Percentiles rank a stretch among this genome's conserved stretches.
These are phyloP conservation scores for Chloranthus sessilifolius DNA, from an alignment of 164 flowering plant genomes.

Conservation along the genomic window DNA sequence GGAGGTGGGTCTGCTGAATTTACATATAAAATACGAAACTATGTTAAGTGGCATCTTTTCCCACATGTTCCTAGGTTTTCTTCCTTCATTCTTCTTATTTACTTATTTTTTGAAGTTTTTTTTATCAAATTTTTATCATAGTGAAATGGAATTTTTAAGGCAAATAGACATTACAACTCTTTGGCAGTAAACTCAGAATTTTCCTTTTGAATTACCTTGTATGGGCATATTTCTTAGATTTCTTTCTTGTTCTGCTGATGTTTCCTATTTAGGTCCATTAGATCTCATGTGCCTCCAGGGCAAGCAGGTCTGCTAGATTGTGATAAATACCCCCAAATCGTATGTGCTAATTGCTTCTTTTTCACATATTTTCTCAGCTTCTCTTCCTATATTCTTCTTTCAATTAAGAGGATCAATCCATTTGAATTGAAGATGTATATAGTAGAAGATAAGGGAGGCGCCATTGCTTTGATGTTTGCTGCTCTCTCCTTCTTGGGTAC, in stretches of 20 bases:
- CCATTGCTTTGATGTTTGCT: slow-evolving; percentile 72
- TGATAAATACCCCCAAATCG: not conserved
- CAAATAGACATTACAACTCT: no score
- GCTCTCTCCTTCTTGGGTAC: slow-evolving; percentile 71
- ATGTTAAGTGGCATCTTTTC: not conserved
- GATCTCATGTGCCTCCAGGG: not conserved
- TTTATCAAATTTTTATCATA: no score
- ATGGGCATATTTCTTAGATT: not conserved
- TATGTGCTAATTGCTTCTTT: slow-evolving; percentile 6
- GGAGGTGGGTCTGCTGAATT: no score
- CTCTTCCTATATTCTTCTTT: slow-evolving; percentile 2
- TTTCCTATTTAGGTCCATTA: not conserved
- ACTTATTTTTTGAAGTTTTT: not conserved
- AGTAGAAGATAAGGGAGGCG: slow-evolving; percentile 80
- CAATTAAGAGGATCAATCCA: not conserved
- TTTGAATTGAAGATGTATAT: slow-evolving; percentile 49
- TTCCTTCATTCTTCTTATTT: no score
- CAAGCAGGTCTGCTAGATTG: not conserved
- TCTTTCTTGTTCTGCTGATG: not conserved
- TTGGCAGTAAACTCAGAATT: no score
- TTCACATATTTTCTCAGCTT: slow-evolving; percentile 15
- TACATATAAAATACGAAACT: no score
- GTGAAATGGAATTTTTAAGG: no score
- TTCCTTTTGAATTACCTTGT: not conserved
- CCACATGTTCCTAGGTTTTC: no score